These are phyloP conservation scores for Globisporangium apiculatum DNA, from an alignment of 352 stramenopile species.

Conservation along the genomic window DNA sequence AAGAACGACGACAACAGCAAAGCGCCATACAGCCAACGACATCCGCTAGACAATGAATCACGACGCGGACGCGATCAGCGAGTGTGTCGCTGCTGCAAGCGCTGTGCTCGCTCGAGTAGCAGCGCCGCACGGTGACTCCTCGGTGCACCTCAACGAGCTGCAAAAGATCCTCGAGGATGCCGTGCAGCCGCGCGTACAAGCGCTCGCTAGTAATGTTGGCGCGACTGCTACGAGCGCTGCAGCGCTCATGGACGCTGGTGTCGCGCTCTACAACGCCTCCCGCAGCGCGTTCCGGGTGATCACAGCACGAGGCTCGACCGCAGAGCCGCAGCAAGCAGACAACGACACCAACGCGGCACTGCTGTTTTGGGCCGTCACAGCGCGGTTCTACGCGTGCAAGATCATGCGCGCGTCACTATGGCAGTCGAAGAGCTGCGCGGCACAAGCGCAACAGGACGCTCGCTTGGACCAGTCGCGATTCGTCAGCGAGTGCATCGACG, in stretches of 20 bases:
- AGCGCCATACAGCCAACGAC: background rate
- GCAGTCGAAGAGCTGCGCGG: constrained; percentile 20
- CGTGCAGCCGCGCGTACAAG: constrained; percentile 24
- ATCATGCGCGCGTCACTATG: constrained; percentile 51
- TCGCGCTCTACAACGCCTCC: constrained; percentile 67
- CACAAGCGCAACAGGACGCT: background rate
- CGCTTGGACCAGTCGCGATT: constrained; percentile 20
- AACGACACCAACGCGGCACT: background rate
- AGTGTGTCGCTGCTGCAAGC: background rate
- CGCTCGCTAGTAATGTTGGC: constrained; percentile 17
- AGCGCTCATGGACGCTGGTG: constrained; percentile 48
- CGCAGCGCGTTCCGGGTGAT: constrained; percentile 31
- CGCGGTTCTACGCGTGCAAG: constrained; percentile 51
- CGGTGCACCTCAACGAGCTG: constrained; percentile 4
- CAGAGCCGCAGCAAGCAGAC: constrained; percentile 2
- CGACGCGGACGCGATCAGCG: background rate
- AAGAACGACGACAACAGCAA: no score
- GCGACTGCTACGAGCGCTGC: constrained; percentile 15
- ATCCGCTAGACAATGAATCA: background rate
- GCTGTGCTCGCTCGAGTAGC: constrained; percentile 10
- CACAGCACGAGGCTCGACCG: background rate
- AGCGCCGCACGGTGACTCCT: background rate
- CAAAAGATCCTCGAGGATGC: constrained; percentile 7
- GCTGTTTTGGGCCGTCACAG: constrained; percentile 24
- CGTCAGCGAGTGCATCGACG: constrained; percentile 60